Conservation (phyloP, 192 early-diverging fungal genomes). For the Coemansia sp. region DNA sequence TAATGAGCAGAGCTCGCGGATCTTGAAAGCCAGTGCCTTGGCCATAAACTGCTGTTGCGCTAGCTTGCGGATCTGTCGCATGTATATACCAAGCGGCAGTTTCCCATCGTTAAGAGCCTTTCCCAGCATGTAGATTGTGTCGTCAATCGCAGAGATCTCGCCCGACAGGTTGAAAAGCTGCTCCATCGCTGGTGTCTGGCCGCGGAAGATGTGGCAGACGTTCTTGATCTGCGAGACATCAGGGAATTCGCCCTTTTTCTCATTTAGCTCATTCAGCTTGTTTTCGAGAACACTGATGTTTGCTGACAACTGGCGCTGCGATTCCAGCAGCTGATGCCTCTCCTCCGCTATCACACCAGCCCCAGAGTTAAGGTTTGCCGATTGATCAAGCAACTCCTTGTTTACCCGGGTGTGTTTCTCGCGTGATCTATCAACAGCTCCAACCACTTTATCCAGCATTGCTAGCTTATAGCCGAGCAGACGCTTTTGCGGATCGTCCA, state of each 20-base stretch:
- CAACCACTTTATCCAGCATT: slow-evolving; percentile 63
- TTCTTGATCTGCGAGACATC: slow-evolving; percentile 25
- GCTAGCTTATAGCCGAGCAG: slow-evolving; percentile 59
- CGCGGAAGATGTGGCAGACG: slow-evolving; percentile 35
- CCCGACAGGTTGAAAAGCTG: slow-evolving; percentile 87
- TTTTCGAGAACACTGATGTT: slow-evolving; percentile 67
- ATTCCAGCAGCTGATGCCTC: slow-evolving; percentile 58
- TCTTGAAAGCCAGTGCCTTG: slow-evolving; percentile 72
- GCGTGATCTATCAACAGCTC: slow-evolving; percentile 60
- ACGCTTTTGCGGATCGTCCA: slow-evolving; percentile 55
- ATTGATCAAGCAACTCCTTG: slow-evolving; percentile 65
- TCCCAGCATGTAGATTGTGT: slow-evolving; percentile 79
- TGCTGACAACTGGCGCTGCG: slow-evolving; percentile 61
- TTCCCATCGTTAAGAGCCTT: slow-evolving; percentile 75
- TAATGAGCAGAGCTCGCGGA: slow-evolving; percentile 45
- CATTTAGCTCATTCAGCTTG: slow-evolving; percentile 60
- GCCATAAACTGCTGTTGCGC: slow-evolving; percentile 90
- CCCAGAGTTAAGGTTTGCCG: slow-evolving; percentile 70
- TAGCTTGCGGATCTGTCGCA: slow-evolving; percentile 81
- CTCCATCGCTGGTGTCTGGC: slow-evolving; percentile 31
- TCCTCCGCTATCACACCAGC: slow-evolving; percentile 66
- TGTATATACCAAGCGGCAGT: slow-evolving; percentile 70
- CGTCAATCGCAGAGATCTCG: slow-evolving; percentile 87
- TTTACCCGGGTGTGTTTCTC: slow-evolving; percentile 62
- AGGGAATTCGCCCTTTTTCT: slow-evolving; percentile 44